Percentiles rank a stretch among this genome's conserved stretches.
Evolutionary conservation across 2,329 filamentous ascomycete genomes (phyloP).

Genomic region (Neurospora sp.): DNA sequence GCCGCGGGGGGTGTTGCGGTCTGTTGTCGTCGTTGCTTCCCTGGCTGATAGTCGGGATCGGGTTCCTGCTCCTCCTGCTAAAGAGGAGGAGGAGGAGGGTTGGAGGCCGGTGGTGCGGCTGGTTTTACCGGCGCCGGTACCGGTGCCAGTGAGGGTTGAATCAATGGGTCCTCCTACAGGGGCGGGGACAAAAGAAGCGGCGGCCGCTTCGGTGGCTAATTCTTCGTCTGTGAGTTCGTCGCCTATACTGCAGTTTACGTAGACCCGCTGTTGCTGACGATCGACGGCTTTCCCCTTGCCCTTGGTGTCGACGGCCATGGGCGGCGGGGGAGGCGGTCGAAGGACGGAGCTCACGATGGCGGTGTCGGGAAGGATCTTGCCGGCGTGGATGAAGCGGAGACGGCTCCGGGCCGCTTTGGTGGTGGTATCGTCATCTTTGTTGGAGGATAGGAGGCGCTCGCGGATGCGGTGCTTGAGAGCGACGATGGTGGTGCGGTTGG

Average conservation of each 20-base stretch:
- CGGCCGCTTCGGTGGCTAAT: conserved; percentile 46
- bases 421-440: neutral
- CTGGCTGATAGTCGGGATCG: neutral
- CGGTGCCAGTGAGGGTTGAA: conserved; percentile 11
- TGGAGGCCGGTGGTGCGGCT: neutral
- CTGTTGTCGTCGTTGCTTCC: neutral
- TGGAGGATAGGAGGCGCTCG: conserved; percentile 44
- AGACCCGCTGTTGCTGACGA: conserved; percentile 47
- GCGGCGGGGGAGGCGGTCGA: conserved; percentile 48
- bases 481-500: conserved; percentile 60
- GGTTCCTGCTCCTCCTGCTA: neutral
- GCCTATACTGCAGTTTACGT: conserved; percentile 89
- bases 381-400: conserved; percentile 81
- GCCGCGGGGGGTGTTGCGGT: conserved; percentile 47
- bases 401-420: conserved; percentile 42
- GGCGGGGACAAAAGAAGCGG: conserved; percentile 29
- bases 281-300: conserved; percentile 61
- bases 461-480: conserved; percentile 78
- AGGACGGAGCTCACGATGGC: conserved; percentile 60
- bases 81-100: neutral
- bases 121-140: neutral
- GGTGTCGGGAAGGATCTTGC: conserved; percentile 71
- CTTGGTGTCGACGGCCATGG: conserved; percentile 23
- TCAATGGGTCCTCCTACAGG: neutral
- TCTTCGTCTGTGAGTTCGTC: conserved; percentile 59